Conservation (phyloP, 1,284 basidiomycete species). For the Somion occarium region DNA sequence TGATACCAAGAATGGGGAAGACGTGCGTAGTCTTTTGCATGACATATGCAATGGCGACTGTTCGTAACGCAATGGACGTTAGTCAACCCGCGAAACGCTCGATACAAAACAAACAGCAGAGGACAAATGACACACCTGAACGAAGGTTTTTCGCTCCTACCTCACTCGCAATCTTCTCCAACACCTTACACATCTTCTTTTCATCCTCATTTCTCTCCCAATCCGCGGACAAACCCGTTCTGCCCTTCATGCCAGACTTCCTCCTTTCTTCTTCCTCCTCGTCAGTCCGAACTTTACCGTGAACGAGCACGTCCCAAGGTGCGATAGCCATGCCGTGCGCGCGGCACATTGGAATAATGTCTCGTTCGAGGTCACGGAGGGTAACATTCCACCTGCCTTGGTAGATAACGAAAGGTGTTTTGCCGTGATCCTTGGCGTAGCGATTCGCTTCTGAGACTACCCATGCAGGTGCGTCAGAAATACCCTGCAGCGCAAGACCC, state of each 20-base stretch:
- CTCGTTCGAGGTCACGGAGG: conserved; percentile 41
- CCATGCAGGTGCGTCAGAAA: conserved; percentile 28
- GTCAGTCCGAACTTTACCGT: conserved; percentile 36
- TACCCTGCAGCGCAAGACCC: conserved; percentile 11
- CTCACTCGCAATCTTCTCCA: conserved; percentile 34
- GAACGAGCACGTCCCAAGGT: conserved; percentile 44
- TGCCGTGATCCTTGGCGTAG: conserved; percentile 33
- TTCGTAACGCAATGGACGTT: too few species aligned
- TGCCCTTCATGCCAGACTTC: conserved; percentile 2
- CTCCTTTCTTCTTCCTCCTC: conserved; percentile 5
- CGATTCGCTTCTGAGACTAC: conserved; percentile 24
- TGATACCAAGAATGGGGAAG: conserved; percentile 20
- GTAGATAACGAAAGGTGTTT: conserved; percentile 48
- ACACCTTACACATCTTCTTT: conserved; percentile 12
- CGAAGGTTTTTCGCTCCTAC: conserved; percentile 31
- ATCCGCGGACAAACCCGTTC: conserved; percentile 4
- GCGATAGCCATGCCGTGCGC: conserved; percentile 40
- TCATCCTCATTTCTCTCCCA: conserved; percentile 19
- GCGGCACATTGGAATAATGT: conserved; percentile 49
- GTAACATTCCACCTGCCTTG: conserved; percentile 52
- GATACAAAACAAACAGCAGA: too few species aligned
- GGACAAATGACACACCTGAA: conserved; percentile 15
- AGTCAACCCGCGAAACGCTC: too few species aligned
- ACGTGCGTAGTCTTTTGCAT: conserved; percentile 40
- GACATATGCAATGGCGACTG: conserved; percentile 40